Evolutionary conservation across 257 asterid genomes (phyloP).

Genomic region (Forsythia suspensa): DNA sequence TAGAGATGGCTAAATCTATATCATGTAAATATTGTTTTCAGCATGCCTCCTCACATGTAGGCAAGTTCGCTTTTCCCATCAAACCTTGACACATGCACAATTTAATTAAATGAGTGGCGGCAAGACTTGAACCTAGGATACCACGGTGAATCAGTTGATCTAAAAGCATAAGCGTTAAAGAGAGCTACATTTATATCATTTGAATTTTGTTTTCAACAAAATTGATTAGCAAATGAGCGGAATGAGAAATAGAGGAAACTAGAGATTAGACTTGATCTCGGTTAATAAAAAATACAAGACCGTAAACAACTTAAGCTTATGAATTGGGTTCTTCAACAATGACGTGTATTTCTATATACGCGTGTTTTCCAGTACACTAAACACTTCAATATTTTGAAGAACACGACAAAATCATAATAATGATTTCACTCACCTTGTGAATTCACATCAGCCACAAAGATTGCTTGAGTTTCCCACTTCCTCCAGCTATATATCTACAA

Average conservation of each 20-base stretch:
- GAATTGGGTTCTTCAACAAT: neutral
- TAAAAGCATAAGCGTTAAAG: neutral
- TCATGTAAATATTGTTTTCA: no score
- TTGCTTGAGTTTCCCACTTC: slow-evolving; percentile 81
- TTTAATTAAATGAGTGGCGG: no score
- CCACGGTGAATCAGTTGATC: neutral
- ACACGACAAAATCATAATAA: neutral
- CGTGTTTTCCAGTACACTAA: no score
- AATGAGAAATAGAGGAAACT: neutral
- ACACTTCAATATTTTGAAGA: neutral
- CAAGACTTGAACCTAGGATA: no score
- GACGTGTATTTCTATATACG: neutral
- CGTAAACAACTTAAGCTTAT: no score
- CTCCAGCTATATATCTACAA: slow-evolving; percentile 95
- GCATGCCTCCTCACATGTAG: no score
- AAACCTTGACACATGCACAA: no score
- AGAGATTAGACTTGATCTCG: neutral
- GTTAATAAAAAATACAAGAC: neutral
- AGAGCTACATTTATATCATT: neutral
- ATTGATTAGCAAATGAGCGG: neutral
- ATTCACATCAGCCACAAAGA: slow-evolving; percentile 46
- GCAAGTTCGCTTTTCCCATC: no score
- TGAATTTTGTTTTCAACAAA: no score
- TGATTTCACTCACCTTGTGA: slow-evolving; percentile 42
- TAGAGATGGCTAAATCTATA: no score